Base-by-base conservation (phyloP, 1,284 basidiomycete genomes). In the Fomitopsis palustris region DNA sequence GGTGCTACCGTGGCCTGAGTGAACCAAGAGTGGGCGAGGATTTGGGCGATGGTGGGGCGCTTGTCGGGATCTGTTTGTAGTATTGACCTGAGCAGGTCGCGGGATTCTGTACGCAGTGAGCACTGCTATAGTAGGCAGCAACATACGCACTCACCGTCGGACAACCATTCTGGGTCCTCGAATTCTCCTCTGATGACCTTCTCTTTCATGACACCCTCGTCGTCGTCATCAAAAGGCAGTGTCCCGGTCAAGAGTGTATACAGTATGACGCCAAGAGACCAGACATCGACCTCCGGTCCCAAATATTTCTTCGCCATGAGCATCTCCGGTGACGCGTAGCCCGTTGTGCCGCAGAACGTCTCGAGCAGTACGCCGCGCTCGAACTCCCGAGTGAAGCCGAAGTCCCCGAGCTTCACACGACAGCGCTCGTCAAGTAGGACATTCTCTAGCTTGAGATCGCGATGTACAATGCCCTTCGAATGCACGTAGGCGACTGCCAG, bases 391-490 rank as follows among this genome's bases (percentile, higher is more conserved):
- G 95, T 96, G 70, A 99, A 98, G 16, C 96, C 96, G 71, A 99
- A 94, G 75, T 99, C 96, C 14, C 95, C 95, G 7, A 99, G 82
- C 73, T 96, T 96, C 65, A 96, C 86, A 55, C 90, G 82, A 72
- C 92, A 89, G 53, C 87, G 83, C 69, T 95, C 92, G 70, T 98
- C 95, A 49, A 98, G 76, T 54, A 98, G 78, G 0, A 96, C 90
- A 69, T 98, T 99, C 78, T 98, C 96, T 59, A 98, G 82, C 77
- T 98, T 98, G 70, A 98, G 82, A 75, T 98, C 96, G 19, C 96
- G 86, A 73, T 98, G 96, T 5, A 96, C 94, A 62, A 97, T 93
- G 41, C 94, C 93, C 74, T 92, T 90, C 60, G 86, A 84, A 67
- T 97, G 95, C 39, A 98, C 82, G 70, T 94, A 93, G 52, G 91